Evolutionary conservation across 768 basidiomycete species (phyloP).

Genomic region (Pleurotus pulmonarius): DNA sequence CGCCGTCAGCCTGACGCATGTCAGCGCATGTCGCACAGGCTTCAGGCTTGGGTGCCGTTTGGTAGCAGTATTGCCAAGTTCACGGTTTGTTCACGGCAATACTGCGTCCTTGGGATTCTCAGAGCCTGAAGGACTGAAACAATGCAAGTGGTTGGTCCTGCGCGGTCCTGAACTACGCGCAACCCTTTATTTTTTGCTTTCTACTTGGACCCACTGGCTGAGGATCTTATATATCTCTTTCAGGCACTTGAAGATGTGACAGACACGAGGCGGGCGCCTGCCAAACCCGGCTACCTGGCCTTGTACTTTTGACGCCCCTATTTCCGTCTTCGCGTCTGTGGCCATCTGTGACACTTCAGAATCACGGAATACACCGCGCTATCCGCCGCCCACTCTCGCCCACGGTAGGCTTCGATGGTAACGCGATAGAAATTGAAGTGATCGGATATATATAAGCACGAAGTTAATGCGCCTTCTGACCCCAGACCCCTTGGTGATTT

Average conservation of each 20-base stretch:
- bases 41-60: too few species aligned
- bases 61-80: too few species aligned
- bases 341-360: neutral
- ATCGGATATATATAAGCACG: constrained; percentile 7
- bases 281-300: constrained; percentile 1
- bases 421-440: neutral
- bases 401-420: constrained; percentile 2
- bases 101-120: too few species aligned
- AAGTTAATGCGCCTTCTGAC: neutral
- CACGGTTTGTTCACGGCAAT: too few species aligned
- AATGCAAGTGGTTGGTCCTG: too few species aligned
- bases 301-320: constrained; percentile 7
- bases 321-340: neutral
- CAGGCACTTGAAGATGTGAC: neutral
- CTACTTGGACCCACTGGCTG: neutral
- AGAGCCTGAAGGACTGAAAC: too few species aligned
- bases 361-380: constrained; percentile 5
- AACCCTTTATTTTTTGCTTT: constrained; percentile 1
- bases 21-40: too few species aligned
- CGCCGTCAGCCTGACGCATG: too few species aligned
- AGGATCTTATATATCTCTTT: neutral
- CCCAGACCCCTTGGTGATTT: constrained; percentile 5
- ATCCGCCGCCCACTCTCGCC: constrained; percentile 1
- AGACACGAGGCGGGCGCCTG: neutral
- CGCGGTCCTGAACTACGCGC: neutral